Evolutionary conservation across 2,329 filamentous ascomycete genomes (phyloP).

Genomic region (Tolypocladium cylindrosporum): DNA sequence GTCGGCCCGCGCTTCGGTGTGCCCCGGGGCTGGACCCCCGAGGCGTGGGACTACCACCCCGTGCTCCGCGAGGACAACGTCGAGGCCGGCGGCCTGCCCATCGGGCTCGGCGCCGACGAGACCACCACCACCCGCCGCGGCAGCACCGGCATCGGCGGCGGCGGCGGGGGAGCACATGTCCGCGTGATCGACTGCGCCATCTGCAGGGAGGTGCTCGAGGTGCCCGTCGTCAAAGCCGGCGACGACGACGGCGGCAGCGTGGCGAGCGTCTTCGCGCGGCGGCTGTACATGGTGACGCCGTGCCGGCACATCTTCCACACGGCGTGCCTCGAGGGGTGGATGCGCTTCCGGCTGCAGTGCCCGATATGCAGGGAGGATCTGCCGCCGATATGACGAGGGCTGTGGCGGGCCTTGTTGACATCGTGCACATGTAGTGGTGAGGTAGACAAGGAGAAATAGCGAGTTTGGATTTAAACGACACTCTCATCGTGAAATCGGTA

Average conservation of each 20-base stretch:
- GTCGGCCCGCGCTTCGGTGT: slow-evolving; percentile 84
- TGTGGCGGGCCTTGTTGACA: neutral
- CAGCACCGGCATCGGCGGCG: slow-evolving; percentile 1
- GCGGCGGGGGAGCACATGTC: slow-evolving; percentile 9
- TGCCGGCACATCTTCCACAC: slow-evolving; percentile 95
- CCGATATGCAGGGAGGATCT: slow-evolving; percentile 88
- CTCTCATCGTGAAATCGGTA: neutral
- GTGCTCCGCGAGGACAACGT: slow-evolving; percentile 73
- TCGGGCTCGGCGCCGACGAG: slow-evolving; percentile 47
- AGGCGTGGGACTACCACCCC: slow-evolving; percentile 92
- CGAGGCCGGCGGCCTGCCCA: slow-evolving; percentile 70
- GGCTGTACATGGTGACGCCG: slow-evolving; percentile 93
- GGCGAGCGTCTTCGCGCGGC: slow-evolving; percentile 63
- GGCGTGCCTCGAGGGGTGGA: slow-evolving; percentile 87
- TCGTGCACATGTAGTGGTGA: neutral
- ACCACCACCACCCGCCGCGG: slow-evolving; percentile 6
- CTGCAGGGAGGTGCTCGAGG: slow-evolving; percentile 84
- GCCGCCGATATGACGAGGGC: slow-evolving; percentile 59
- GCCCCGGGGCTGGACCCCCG: slow-evolving; percentile 55
- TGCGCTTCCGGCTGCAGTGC: slow-evolving; percentile 86
- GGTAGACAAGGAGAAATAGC: neutral
- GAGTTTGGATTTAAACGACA: neutral
- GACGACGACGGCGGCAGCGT: slow-evolving; percentile 46
- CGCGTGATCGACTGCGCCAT: slow-evolving; percentile 83
- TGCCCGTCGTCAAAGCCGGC: slow-evolving; percentile 62